Evolutionary conservation across 176 grass and related monocot species (phyloP), one percentile per base, ranked within the genome.

Genomic region (Hyparrhenia diplandra): DNA sequence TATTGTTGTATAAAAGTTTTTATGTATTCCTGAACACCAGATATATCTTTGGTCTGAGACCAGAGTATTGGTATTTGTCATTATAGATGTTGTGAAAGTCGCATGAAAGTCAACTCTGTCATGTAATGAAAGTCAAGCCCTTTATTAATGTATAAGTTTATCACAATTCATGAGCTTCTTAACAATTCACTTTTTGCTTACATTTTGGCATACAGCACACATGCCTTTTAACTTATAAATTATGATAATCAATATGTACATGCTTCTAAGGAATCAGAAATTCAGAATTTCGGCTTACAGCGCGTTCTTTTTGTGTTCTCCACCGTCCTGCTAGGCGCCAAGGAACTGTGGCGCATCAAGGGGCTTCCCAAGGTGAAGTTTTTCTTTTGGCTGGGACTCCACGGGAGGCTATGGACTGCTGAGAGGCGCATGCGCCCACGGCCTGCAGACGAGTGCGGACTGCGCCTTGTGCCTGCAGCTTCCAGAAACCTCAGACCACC

Each of bases 211-310:
- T 17, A 73, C 5, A 84, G 4, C 49, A 35, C 24, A 67, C n/a
- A 62, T 3, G 46, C 30, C 10, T 70, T 75, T 21, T n/a, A 28
- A 73, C 34, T 51, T 11, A 8, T 25, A 28, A 67, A 67, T 67
- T 13, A 1, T 76, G 18, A 76, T 75, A 80, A 55, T n/a, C 69
- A 13, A 28, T 83, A 67, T 79, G 10, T 83, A 88, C 80, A 78
- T 8, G 2, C 14, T 88, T 58, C 45, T 13, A 29, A 84, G 73
- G 2, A 83, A 67, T 85, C 34, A 63, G 6, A 80, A 61, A 83
- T 59, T 85, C n/a, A n/a, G n/a, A n/a, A n/a, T n/a, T n/a, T n/a
- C n/a, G n/a, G n/a, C n/a, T n/a, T n/a, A n/a, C n/a, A n/a, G n/a
- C n/a, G n/a, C n/a, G n/a, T n/a, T n/a, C n/a, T n/a, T n/a, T n/a